These are phyloP conservation scores for Nothophoma quercina DNA, from an alignment of 2,329 filamentous ascomycete genomes.

Conservation along the genomic window DNA sequence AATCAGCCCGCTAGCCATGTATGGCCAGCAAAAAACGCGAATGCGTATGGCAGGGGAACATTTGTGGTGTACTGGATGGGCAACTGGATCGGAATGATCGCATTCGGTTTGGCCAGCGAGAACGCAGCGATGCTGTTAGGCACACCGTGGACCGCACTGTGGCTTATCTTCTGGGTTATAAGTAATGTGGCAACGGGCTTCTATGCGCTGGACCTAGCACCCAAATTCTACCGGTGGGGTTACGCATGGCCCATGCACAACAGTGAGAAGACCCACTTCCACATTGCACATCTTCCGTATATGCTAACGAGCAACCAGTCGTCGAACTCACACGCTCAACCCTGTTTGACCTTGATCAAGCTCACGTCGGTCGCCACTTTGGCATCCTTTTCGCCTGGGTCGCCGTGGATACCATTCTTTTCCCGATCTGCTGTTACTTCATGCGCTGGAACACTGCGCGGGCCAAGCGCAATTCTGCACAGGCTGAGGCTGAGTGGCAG, in stretches of 20 bases:
- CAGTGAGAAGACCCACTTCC: constrained; percentile 45
- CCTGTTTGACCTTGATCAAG: constrained; percentile 64
- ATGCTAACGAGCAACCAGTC: constrained; percentile 43
- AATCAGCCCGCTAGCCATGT: constrained; percentile 55
- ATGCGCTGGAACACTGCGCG: constrained; percentile 51
- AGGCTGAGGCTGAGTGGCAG: constrained; percentile 34
- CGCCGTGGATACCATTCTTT: constrained; percentile 60
- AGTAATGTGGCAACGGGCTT: constrained; percentile 69
- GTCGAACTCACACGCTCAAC: constrained; percentile 67
- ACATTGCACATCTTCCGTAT: neutral
- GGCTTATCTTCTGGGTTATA: constrained; percentile 73
- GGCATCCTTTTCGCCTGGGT: constrained; percentile 66
- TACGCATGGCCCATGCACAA: constrained; percentile 71
- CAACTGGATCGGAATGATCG: constrained; percentile 69
- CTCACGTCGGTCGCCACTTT: constrained; percentile 66
- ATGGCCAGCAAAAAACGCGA: constrained; percentile 55
- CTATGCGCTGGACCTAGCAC: constrained; percentile 64
- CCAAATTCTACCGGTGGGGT: constrained; percentile 67
- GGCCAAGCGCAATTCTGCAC: constrained; percentile 32
- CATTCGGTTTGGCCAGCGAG: constrained; percentile 68
- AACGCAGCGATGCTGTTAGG: constrained; percentile 70
- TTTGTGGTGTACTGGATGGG: constrained; percentile 71
- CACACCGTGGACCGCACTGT: constrained; percentile 67
- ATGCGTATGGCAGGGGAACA: constrained; percentile 63
- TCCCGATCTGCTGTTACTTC: constrained; percentile 58